Evolutionary conservation across 75 land plant species (phyloP).

Genomic region (Cunninghamia lanceolata): DNA sequence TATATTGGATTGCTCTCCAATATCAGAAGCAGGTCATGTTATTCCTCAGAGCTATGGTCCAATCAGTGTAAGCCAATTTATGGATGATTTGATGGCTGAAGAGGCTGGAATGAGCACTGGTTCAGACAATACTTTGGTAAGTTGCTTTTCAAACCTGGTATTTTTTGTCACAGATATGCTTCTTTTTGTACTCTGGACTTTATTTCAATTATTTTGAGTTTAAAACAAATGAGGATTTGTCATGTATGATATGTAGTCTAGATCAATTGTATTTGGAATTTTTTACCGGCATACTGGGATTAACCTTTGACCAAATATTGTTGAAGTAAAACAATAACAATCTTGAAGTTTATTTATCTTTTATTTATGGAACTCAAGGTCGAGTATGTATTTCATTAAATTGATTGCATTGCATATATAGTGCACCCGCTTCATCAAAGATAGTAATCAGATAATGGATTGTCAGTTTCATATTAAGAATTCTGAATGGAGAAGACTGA

Average conservation of each 20-base stretch:
- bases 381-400: not conserved
- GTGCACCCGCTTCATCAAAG: not conserved
- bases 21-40: conserved; percentile 86
- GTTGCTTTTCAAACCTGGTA: conserved; percentile 5
- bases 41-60: conserved; percentile 80
- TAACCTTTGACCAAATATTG: not conserved
- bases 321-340: not conserved
- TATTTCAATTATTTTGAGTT: not conserved
- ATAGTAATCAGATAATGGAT: not conserved
- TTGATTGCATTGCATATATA: not conserved
- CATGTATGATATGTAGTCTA: not conserved
- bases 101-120: conserved; percentile 44
- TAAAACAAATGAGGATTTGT: not conserved
- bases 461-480: not conserved
- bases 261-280: not conserved
- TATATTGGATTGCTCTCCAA: conserved; percentile 76
- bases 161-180: not conserved
- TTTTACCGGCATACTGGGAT: not conserved
- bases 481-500: not conserved
- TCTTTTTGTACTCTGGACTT: not conserved
- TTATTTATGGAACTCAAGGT: not conserved
- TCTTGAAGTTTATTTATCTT: not conserved
- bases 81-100: conserved; percentile 77
- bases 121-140: conserved; percentile 49
- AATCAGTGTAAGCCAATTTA: conserved; percentile 76